These are phyloP conservation scores for Ogataea pini DNA, from an alignment of 805 yeast genomes.

Conservation along the genomic window DNA sequence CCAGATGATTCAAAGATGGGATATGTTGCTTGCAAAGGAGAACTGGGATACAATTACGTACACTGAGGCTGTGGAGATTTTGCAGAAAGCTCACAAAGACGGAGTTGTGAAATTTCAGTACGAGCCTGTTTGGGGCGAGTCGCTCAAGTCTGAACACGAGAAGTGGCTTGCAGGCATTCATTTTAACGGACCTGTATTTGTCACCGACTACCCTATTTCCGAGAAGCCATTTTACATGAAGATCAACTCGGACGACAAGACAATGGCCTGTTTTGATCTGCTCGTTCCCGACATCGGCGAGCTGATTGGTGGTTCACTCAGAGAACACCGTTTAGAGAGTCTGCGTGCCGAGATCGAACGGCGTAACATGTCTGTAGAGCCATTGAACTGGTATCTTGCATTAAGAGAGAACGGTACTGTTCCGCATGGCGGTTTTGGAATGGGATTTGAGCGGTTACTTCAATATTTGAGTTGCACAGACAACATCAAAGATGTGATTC, in stretches of 20 bases:
- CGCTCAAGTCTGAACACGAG: slow-evolving; percentile 83
- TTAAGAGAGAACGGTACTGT: slow-evolving; percentile 75
- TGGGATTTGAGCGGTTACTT: slow-evolving; percentile 87
- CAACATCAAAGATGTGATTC: slow-evolving; percentile 82
- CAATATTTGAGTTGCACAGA: slow-evolving; percentile 72
- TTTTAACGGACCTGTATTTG: slow-evolving; percentile 76
- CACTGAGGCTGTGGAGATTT: slow-evolving; percentile 65
- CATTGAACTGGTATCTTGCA: slow-evolving; percentile 78
- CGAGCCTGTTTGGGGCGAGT: slow-evolving; percentile 67
- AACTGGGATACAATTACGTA: slow-evolving; percentile 76
- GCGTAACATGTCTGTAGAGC: slow-evolving; percentile 57
- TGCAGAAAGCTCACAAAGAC: slow-evolving; percentile 37
- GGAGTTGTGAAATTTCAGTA: slow-evolving; percentile 40
- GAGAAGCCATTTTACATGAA: slow-evolving; percentile 95
- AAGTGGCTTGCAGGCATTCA: slow-evolving; percentile 78
- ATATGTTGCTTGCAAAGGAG: slow-evolving; percentile 40
- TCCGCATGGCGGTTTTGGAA: slow-evolving; percentile 97
- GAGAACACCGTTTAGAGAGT: slow-evolving; percentile 64
- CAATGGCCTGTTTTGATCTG: slow-evolving; percentile 90
- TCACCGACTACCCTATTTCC: slow-evolving; percentile 79
- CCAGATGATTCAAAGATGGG: slow-evolving; percentile 58
- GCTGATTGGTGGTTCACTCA: slow-evolving; percentile 88
- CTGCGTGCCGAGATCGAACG: slow-evolving; percentile 51
- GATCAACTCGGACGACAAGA: slow-evolving; percentile 43
- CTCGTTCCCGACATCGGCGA: slow-evolving; percentile 92